Evolutionary conservation across 1,139 yeast species (phyloP).

Genomic region (Pichia sp.): DNA sequence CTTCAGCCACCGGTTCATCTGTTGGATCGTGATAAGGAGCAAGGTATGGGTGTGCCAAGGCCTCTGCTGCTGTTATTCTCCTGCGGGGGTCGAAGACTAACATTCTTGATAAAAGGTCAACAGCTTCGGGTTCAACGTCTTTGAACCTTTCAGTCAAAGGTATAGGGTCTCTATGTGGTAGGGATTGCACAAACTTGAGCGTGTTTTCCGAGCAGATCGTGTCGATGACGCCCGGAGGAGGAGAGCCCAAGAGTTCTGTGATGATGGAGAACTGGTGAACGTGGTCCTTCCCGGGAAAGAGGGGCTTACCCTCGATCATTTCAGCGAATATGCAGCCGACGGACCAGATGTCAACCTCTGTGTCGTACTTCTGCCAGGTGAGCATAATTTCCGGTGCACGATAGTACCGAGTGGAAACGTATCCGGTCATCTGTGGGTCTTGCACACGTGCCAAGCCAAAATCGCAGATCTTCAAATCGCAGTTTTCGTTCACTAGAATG

Average conservation of each 20-base stretch:
- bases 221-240: constrained; percentile 92
- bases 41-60: constrained; percentile 84
- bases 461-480: constrained; percentile 95
- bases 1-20: constrained; percentile 93
- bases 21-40: constrained; percentile 98
- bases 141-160: constrained; percentile 81
- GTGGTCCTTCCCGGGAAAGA: constrained; percentile 97
- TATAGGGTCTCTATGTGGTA: constrained; percentile 89
- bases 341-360: constrained; percentile 98
- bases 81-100: constrained; percentile 90
- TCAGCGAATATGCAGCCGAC: constrained; percentile 99
- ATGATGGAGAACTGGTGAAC: constrained; percentile 96
- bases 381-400: constrained; percentile 99
- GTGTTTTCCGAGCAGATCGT: constrained; percentile 96
- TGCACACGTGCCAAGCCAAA: constrained; percentile 95
- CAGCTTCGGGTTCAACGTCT: constrained; percentile 87
- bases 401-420: constrained; percentile 93
- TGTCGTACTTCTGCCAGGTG: constrained; percentile 98
- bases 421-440: constrained; percentile 99
- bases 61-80: constrained; percentile 89
- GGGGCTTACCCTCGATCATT: constrained; percentile 98
- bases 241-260: constrained; percentile 93
- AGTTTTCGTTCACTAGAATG: constrained; percentile 87
- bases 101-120: constrained; percentile 85
- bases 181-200: constrained; percentile 83